A percentile compares a stretch with the other conserved stretches of the same genome.
These are phyloP conservation scores for Populus tomentosa DNA, from an alignment of 441 rosid genomes.

Conservation along the genomic window DNA sequence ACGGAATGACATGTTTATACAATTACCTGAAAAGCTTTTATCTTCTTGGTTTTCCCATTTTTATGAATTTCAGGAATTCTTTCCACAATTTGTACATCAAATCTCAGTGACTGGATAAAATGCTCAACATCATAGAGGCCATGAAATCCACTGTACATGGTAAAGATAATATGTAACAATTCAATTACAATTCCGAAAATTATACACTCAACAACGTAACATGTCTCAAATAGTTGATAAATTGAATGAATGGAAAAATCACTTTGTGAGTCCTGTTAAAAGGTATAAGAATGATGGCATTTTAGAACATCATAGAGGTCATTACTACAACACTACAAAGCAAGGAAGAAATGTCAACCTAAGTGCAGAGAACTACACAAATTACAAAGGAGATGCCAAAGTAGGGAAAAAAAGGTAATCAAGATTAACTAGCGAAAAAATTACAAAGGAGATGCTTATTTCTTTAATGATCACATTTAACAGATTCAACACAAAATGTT, in stretches of 20 bases:
- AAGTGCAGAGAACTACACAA: neutral
- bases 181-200: neutral
- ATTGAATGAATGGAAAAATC: neutral
- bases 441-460: neutral
- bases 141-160: slow-evolving; percentile 67
- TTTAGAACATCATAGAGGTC: neutral
- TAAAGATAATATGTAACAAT: slow-evolving; percentile 15
- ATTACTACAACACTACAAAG: neutral
- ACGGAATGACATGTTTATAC: slow-evolving; percentile 2
- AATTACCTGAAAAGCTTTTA: slow-evolving; percentile 77
- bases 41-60: slow-evolving; percentile 87
- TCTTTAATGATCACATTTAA: neutral
- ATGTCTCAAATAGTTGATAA: neutral
- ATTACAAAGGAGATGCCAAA: neutral
- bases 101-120: slow-evolving; percentile 71
- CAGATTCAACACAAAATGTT: neutral
- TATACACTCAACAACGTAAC: neutral
- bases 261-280: neutral
- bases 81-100: slow-evolving; percentile 82
- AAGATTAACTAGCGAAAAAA: neutral
- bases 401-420: neutral
- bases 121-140: slow-evolving; percentile 94
- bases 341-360: neutral
- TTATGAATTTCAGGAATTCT: slow-evolving; percentile 78
- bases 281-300: neutral